Base-by-base conservation (phyloP, 768 basidiomycete genomes). In the Lentinula aciculospora region DNA sequence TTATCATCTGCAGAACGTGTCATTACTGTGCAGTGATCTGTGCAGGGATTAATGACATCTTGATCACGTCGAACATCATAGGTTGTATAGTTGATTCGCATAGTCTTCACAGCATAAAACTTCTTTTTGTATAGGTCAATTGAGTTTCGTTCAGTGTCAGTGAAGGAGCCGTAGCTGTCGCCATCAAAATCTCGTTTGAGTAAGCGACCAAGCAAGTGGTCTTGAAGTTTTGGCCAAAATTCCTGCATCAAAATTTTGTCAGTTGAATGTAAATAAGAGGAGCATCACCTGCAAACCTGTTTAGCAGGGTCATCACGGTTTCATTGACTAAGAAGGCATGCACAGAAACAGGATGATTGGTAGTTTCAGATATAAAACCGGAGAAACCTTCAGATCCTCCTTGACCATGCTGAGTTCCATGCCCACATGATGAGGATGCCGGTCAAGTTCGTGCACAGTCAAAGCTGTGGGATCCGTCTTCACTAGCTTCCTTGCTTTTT, bases 151-250 rank as follows among this genome's bases (percentile, higher is more conserved):
- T 63, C 63, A 39, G 56, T 49, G 4, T 42, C 47, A 25, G 62
- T 49, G 39, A 65, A 66, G 9, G 12, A 15, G 12, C 56, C 29
- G 40, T 67, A 15, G 12, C 56, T 28, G 40, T 67, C 61, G 10
- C 64, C 61, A 36, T 61, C 48, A 29, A 56, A 61, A 3, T 53
- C 31, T 0, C 32, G 49, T 31, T 62, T 53, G 1, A 32, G 55
- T 10, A 73, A 50, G 8, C 67, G 64, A 1, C 64, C 63, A n/a
- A 72, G 69, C 7, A 70, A 59, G 36, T 72, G 65, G 23, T 69
- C 61, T 40, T 71, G 47, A 7, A 76, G 65, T 19, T 68, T 59
- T 0, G 65, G 47, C 3, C 67, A 12, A 55, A 73, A 69, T 19
- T 64, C 57, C 68, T 71, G 47, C 29, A n/a, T n/a, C 25, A 28